phyloP scores from a whole-genome alignment of 345 rosid genomes.

The Arabis hirsuta region DNA sequence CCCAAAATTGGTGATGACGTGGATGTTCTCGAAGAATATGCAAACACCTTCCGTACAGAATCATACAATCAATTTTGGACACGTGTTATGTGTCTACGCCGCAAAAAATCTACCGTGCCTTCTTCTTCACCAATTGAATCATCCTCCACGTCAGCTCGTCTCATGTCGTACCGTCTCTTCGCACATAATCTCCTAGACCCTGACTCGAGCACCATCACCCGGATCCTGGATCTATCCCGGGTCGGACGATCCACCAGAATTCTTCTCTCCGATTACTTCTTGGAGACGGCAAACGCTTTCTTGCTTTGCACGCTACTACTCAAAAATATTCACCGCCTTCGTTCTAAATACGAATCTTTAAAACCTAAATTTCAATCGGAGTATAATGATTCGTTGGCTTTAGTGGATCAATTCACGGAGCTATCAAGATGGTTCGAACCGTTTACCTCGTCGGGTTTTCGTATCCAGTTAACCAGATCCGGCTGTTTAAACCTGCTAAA shows the following conservation, averaged over 20 bases:
- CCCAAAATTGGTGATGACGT: constrained; percentile 32
- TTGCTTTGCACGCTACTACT: constrained; percentile 57
- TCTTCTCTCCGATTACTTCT: constrained; percentile 58
- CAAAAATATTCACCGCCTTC: constrained; percentile 54
- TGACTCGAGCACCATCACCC: constrained; percentile 49
- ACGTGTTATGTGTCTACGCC: constrained; percentile 48
- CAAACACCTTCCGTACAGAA: constrained; percentile 82
- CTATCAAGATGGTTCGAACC: constrained; percentile 46
- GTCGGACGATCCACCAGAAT: constrained; percentile 38
- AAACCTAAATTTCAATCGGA: constrained; percentile 40
- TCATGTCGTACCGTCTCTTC: constrained; percentile 75
- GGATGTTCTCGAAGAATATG: constrained; percentile 81
- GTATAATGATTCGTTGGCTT: neutral
- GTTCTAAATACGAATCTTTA: constrained; percentile 46
- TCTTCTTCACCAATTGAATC: constrained; percentile 47
- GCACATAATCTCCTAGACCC: constrained; percentile 77
- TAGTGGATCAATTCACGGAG: constrained; percentile 39
- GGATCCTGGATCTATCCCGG: constrained; percentile 45
- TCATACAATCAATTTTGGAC: constrained; percentile 81
- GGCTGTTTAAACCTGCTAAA: constrained; percentile 52
- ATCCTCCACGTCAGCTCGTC: constrained; percentile 68
- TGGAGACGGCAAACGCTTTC: constrained; percentile 66
- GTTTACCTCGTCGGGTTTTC: constrained; percentile 40
- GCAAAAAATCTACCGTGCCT: constrained; percentile 26
- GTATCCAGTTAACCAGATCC: constrained; percentile 47